These are phyloP conservation scores for Hevea brasiliensis DNA, from an alignment of 345 rosid species.

Conservation along the genomic window DNA sequence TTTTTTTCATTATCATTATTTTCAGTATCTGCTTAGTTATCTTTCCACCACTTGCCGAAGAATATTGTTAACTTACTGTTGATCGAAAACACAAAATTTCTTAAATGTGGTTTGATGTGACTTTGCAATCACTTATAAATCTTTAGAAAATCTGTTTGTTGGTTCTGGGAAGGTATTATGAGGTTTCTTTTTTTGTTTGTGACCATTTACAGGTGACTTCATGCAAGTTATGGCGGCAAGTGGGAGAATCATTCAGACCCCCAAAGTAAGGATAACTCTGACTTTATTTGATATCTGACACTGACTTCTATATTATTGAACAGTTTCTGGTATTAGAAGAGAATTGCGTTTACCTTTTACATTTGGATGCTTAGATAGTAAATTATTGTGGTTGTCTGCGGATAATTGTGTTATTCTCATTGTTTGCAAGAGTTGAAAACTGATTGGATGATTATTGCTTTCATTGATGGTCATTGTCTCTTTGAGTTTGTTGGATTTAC, in stretches of 20 bases:
- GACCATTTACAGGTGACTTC: conserved; percentile 52
- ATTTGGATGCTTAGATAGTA: background rate
- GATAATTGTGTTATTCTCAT: background rate
- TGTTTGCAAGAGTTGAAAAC: background rate
- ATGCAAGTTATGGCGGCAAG: conserved; percentile 74
- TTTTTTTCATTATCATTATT: background rate
- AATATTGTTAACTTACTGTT: background rate
- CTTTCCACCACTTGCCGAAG: background rate
- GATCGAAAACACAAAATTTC: background rate
- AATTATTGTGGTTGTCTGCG: background rate
- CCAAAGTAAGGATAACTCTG: conserved; percentile 56
- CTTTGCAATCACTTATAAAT: background rate
- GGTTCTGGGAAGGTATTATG: background rate
- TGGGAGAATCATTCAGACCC: conserved; percentile 80
- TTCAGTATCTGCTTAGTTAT: background rate
- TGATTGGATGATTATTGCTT: background rate
- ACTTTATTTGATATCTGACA: background rate
- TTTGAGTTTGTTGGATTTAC: background rate
- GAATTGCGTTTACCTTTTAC: too few relatives aligned
- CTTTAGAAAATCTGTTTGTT: background rate
- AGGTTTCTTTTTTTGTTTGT: background rate
- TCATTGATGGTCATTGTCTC: background rate
- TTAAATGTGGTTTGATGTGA: background rate
- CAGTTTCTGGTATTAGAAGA: background rate
- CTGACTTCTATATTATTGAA: background rate